Evolutionary conservation across 2,329 filamentous ascomycete genomes (phyloP).

Genomic region (Claviceps pusilla): DNA sequence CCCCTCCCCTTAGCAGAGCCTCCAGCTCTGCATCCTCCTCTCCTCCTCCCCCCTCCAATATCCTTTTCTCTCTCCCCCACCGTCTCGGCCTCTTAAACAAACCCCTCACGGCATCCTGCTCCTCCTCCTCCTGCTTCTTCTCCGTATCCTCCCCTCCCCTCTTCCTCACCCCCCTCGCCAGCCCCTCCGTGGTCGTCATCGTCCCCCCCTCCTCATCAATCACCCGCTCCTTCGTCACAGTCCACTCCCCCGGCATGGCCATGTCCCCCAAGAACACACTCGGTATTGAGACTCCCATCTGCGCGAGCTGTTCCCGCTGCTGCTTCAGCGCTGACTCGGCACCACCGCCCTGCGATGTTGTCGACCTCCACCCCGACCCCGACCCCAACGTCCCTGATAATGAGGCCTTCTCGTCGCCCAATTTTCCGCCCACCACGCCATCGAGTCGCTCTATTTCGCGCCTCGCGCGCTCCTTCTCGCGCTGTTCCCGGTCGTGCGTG

Average conservation of each 20-base stretch:
- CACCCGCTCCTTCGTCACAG: slow-evolving; percentile 50
- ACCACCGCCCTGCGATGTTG: neutral
- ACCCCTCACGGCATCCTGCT: slow-evolving; percentile 41
- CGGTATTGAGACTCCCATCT: slow-evolving; percentile 74
- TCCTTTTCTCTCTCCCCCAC: slow-evolving; percentile 40
- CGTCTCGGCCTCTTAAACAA: slow-evolving; percentile 44
- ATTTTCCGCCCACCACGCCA: slow-evolving; percentile 42
- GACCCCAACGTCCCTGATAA: neutral
- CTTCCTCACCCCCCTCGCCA: slow-evolving; percentile 44
- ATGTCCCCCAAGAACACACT: slow-evolving; percentile 63
- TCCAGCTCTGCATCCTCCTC: slow-evolving; percentile 44
- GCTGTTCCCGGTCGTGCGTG: slow-evolving; percentile 62
- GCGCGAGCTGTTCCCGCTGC: slow-evolving; percentile 76
- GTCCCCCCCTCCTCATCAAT: slow-evolving; percentile 27
- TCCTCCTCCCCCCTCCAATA: slow-evolving; percentile 20
- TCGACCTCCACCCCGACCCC: no score
- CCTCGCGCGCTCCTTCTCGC: slow-evolving; percentile 68
- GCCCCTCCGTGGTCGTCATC: slow-evolving; percentile 19
- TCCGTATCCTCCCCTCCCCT: slow-evolving; percentile 33
- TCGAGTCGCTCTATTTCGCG: slow-evolving; percentile 77
- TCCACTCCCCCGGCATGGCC: slow-evolving; percentile 83
- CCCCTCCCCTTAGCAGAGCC: slow-evolving; percentile 33
- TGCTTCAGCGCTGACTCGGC: slow-evolving; percentile 53
- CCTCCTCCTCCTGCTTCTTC: slow-evolving; percentile 40
- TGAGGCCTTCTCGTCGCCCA: neutral